Percentiles rank a stretch among this genome's conserved stretches.
These are phyloP conservation scores for Kitagawia praeruptora DNA, from an alignment of 129 eudicot genomes.

Conservation along the genomic window DNA sequence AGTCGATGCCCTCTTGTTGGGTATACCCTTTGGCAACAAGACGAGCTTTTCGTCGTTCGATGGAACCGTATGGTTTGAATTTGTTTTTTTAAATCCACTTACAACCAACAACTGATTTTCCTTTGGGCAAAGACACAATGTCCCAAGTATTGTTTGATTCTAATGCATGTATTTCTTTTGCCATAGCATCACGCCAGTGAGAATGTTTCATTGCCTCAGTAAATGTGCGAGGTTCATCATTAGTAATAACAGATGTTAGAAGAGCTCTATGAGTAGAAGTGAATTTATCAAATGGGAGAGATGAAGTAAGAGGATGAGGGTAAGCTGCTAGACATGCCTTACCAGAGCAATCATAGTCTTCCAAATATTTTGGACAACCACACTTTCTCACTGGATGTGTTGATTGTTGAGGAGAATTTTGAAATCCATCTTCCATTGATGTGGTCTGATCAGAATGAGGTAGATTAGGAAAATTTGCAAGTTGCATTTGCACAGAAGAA, in stretches of 20 bases:
- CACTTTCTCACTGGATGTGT: background rate
- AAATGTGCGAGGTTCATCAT: background rate
- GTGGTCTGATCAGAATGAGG: background rate
- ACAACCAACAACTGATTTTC: conserved; percentile 6
- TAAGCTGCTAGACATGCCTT: background rate
- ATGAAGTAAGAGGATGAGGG: background rate
- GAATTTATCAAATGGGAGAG: background rate
- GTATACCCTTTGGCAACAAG: too few relatives aligned
- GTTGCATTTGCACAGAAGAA: background rate
- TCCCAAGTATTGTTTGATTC: background rate
- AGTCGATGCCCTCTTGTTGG: too few relatives aligned
- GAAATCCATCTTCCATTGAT: background rate
- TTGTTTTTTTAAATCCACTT: background rate
- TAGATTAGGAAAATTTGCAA: too few relatives aligned
- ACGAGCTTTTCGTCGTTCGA: background rate
- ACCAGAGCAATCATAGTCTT: background rate
- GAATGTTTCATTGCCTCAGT: background rate
- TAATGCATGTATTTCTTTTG: background rate
- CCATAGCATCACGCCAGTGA: background rate
- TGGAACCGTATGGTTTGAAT: background rate
- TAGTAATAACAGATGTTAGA: background rate
- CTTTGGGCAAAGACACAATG: background rate
- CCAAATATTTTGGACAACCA: background rate
- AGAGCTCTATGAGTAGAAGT: background rate
- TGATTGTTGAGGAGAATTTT: background rate